Base-by-base conservation (phyloP, 495 filamentous ascomycete species). In the Penicillium pancosmium region DNA sequence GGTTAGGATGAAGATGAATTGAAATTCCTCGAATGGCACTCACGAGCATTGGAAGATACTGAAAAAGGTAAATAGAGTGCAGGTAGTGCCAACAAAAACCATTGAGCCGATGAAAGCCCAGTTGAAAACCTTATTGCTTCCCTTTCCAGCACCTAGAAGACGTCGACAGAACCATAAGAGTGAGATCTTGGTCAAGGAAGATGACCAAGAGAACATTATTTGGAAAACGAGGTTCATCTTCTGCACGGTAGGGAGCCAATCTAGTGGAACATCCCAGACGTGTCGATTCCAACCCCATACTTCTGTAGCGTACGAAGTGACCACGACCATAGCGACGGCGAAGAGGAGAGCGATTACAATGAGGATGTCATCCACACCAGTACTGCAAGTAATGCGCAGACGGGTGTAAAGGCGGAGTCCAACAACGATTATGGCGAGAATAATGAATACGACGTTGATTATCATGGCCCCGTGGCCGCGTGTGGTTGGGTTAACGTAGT, bases 1-100 rank as follows among this genome's bases (percentile, higher is more conserved):
- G 36, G 21, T 67, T 46, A 56, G 47, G 55, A 53, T 44, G 25
- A 11, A 6, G 19, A 21, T 34, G 36, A 56, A 48, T 33, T 40
- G 5, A 5, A 46, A 16, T 18, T 6, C 31, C 33, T 5, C 13
- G 21, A 31, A 31, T 16, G 25, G 10, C 6, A 73, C 80, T 62
- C 62, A 86, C 84, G 67, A 67, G 78, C 85, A 88, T 59, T 84
- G 82, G 57, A 83, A 83, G 25, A 87, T 73, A 23, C 70, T 76
- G 31, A 83, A 64, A 43, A 81, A 63, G 7, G 82, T 68, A 65
- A 86, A 85, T 9, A 76, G 53, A 15, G 80, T 50, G 53, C 76
- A 76, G 36, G 79, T 76, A 9, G 78, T 11, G 4, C 66, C 61
- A 41, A 82, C 75, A 50, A 85, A 70, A 13, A 70, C 63, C 63